Evolutionary conservation across 306 rosid species (phyloP).

Genomic region (Glycine soja): DNA sequence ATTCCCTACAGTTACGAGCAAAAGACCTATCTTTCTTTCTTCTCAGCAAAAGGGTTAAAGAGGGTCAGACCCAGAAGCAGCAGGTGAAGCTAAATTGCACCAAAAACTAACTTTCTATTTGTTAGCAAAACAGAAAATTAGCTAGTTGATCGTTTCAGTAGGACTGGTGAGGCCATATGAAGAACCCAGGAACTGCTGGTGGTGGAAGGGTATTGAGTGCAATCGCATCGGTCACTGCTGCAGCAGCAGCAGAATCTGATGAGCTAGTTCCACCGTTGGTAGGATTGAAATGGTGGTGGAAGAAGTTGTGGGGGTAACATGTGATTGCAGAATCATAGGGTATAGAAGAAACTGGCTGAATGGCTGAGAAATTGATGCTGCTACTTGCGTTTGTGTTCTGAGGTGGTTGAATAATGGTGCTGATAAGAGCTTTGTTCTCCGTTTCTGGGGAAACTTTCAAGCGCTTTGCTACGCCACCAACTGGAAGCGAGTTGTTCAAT

Average conservation of each 20-base stretch:
- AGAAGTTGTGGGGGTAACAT: conserved; percentile 58
- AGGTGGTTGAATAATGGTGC: conserved; percentile 39
- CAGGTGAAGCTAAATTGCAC: conserved; percentile 49
- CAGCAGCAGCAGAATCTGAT: conserved; percentile 30
- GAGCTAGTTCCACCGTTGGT: conserved; percentile 32
- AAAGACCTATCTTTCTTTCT: conserved; percentile 36
- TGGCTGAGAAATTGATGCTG: conserved; percentile 62
- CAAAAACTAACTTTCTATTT: conserved; percentile 42
- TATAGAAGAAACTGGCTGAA: conserved; percentile 55
- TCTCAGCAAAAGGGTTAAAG: conserved; percentile 47
- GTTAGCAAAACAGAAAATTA: conserved; percentile 47
- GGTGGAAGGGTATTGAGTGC: conserved; percentile 49
- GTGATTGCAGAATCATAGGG: conserved; percentile 60
- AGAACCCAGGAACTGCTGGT: conserved; percentile 61
- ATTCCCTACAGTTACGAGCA: conserved; percentile 46
- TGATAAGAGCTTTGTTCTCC: conserved; percentile 55
- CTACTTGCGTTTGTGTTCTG: conserved; percentile 47
- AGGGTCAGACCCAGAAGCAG: conserved; percentile 43
- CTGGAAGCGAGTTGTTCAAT: conserved; percentile 65
- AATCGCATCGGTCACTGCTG: conserved; percentile 32
- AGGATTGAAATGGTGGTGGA: conserved; percentile 56
- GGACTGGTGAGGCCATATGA: conserved; percentile 73
- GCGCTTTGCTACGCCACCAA: conserved; percentile 82
- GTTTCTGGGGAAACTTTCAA: conserved; percentile 68
- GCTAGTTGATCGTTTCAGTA: conserved; percentile 47